Evolutionary conservation across 2,329 filamentous ascomycete species (phyloP).

Genomic region (Aspergillus eucalypticola): DNA sequence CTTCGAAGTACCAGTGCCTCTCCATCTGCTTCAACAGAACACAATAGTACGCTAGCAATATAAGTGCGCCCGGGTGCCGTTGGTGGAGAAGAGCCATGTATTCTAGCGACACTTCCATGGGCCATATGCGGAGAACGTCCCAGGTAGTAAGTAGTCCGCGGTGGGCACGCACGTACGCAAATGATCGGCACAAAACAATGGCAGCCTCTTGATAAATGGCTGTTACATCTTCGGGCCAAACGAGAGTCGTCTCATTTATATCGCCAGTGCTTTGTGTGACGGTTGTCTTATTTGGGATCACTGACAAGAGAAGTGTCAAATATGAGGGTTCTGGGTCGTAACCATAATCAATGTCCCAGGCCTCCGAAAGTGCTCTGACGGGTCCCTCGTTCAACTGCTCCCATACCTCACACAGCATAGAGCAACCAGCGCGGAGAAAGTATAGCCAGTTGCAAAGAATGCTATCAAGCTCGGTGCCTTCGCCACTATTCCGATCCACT

Average conservation of each 20-base stretch:
- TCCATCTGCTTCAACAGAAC: background rate
- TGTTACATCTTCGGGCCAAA: background rate
- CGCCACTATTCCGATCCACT: background rate
- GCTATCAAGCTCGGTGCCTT: background rate
- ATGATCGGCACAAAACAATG: background rate
- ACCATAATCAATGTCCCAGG: background rate
- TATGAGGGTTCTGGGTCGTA: background rate
- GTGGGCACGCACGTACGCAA: background rate
- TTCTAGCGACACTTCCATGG: slow-evolving; percentile 3
- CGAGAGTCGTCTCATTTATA: background rate
- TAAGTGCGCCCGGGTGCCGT: background rate
- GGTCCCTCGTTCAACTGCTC: background rate
- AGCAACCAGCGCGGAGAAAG: slow-evolving; percentile 10
- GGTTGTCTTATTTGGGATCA: background rate
- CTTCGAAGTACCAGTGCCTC: slow-evolving; percentile 5
- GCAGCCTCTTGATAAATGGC: slow-evolving; percentile 3
- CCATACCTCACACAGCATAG: slow-evolving; percentile 9
- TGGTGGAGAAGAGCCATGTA: slow-evolving; percentile 7
- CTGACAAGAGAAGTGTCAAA: background rate
- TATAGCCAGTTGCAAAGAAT: slow-evolving; percentile 5
- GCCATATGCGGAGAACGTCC: slow-evolving; percentile 9
- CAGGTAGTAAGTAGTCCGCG: background rate
- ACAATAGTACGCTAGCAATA: slow-evolving; percentile 5
- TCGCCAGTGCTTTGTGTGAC: background rate
- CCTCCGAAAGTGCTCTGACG: background rate